Percentiles rank a stretch among this genome's conserved stretches.
Conservation (phyloP, 169 alveolate genomes). For the Plasmodium falciparum region DNA sequence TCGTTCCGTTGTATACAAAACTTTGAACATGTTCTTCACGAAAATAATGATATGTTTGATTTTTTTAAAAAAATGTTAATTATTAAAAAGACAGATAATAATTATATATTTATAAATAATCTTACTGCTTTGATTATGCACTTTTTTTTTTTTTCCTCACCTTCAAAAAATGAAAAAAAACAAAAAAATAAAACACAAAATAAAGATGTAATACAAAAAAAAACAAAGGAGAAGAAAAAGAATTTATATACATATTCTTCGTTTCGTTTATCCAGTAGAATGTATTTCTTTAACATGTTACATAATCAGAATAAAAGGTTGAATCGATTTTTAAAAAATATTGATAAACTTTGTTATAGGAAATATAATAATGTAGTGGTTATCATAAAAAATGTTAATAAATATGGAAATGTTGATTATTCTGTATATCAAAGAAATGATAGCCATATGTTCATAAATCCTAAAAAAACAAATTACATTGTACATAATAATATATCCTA, state of each 20-base stretch:
- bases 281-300: conserved; percentile 4
- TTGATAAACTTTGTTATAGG: neutral
- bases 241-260: neutral
- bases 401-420: neutral
- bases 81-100: neutral
- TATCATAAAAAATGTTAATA: conserved; percentile 7
- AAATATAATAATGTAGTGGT: neutral
- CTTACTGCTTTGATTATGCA: neutral
- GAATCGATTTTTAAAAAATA: conserved; percentile 14
- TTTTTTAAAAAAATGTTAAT: conserved; percentile 15
- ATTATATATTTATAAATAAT: conserved; percentile 7
- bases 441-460: neutral
- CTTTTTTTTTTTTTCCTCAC: neutral
- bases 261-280: neutral
- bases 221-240: too few species aligned
- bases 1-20: neutral
- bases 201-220: too few species aligned
- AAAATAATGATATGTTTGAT: conserved; percentile 14
- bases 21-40: neutral
- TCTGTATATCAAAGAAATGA: neutral
- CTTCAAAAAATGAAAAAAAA: neutral
- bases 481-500: neutral
- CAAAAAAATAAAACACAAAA: too few species aligned
- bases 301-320: conserved; percentile 28
- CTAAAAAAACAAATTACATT: neutral